phyloP scores from a whole-genome alignment of 1,284 basidiomycete genomes.

The Trichosporon coremiiforme region DNA sequence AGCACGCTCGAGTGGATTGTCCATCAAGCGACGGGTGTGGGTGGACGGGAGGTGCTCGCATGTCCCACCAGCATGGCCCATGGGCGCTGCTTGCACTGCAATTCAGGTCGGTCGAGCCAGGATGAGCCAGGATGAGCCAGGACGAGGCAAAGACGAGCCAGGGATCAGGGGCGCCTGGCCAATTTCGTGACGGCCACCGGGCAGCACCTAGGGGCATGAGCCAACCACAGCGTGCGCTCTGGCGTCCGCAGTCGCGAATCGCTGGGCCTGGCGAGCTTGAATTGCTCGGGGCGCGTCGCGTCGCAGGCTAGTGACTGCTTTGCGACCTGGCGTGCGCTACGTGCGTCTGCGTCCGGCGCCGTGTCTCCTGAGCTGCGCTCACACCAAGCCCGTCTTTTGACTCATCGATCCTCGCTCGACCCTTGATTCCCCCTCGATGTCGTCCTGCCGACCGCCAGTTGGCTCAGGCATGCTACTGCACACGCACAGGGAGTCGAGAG shows the following conservation, averaged over 20 bases:
- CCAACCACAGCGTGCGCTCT: neutral
- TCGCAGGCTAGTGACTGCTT: constrained; percentile 10
- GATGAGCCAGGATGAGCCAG: neutral
- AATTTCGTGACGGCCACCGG: constrained; percentile 18
- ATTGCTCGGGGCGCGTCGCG: constrained; percentile 18
- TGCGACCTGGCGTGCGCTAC: constrained; percentile 3
- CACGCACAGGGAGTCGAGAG: neutral
- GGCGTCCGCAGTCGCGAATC: constrained; percentile 1
- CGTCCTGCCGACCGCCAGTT: neutral
- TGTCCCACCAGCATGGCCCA: constrained; percentile 14
- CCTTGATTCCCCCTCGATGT: neutral
- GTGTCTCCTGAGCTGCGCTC: no score
- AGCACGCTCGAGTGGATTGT: neutral
- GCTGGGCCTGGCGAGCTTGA: constrained; percentile 6
- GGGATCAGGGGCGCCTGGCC: constrained; percentile 1
- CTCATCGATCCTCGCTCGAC: neutral
- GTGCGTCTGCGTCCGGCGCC: no score
- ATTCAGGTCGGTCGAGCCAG: constrained; percentile 15
- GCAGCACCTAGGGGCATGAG: neutral
- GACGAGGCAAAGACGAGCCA: no score
- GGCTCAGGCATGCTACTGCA: no score
- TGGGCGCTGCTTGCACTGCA: constrained; percentile 4
- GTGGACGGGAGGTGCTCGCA: constrained; percentile 1
- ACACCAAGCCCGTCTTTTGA: no score
- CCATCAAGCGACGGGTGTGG: no score